Conservation (phyloP, 2,329 filamentous ascomycete species). For the Trichoderma sp. region DNA sequence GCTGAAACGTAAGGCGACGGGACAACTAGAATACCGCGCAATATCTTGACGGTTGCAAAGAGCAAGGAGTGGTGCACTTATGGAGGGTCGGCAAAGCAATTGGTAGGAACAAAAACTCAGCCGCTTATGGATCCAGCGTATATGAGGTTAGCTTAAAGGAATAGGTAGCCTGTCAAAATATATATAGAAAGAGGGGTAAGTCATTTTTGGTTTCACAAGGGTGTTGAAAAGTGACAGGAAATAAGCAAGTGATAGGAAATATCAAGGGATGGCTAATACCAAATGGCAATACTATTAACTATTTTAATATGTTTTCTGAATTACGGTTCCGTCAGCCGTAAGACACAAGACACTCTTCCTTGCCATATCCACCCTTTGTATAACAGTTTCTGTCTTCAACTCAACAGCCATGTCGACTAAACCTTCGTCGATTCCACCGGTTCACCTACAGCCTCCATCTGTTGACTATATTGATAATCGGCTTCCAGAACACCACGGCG, state of each 20-base stretch:
- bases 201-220: neutral
- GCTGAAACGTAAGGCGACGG: neutral
- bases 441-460: slow-evolving; percentile 11
- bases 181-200: neutral
- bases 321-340: neutral
- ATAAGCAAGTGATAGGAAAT: neutral
- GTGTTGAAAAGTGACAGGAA: neutral
- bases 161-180: neutral
- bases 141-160: neutral
- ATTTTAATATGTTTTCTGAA: neutral
- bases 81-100: neutral
- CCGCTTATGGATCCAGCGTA: neutral
- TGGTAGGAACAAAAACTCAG: neutral
- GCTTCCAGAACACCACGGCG: neutral
- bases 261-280: neutral
- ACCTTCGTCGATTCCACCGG: neutral
- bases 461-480: slow-evolving; percentile 15
- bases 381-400: neutral
- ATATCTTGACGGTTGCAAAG: neutral
- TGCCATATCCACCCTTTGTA: neutral
- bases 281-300: neutral
- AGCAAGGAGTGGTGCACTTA: neutral
- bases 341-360: neutral
- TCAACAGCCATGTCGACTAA: neutral
- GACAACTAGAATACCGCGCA: neutral